Conservation (phyloP, 108 stramenopile genomes). For the Nitzschia sp. region DNA sequence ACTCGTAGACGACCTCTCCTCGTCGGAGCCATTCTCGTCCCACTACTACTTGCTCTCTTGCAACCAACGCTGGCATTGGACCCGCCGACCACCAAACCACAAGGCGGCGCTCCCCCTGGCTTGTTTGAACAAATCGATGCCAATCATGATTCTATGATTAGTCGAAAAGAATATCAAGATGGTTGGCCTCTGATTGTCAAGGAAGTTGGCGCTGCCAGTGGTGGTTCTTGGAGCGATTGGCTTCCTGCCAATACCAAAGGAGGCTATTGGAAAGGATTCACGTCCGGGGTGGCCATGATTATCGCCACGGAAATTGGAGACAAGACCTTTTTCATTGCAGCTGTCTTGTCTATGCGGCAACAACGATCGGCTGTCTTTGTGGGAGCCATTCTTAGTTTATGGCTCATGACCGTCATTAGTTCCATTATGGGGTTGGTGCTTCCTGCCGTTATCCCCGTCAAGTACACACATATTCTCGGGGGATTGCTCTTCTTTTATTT, state of each 20-base stretch:
- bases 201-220: not conserved
- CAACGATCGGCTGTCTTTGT: constrained; percentile 86
- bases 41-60: too few relatives aligned
- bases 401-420: constrained; percentile 93
- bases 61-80: too few relatives aligned
- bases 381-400: constrained; percentile 88
- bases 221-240: constrained; percentile 14
- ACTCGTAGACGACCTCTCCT: too few relatives aligned
- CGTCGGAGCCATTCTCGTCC: too few relatives aligned
- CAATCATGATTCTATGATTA: constrained; percentile 26
- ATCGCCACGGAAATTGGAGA: constrained; percentile 99
- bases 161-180: constrained; percentile 20
- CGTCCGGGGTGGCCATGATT: constrained; percentile 84
- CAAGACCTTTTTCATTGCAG: constrained; percentile 99
- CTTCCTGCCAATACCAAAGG: constrained; percentile 28
- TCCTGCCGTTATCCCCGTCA: constrained; percentile 80
- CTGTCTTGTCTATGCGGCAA: constrained; percentile 94
- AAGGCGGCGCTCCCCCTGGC: constrained; percentile 6
- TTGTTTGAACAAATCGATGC: constrained; percentile 30
- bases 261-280: constrained; percentile 69
- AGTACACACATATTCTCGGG: constrained; percentile 94
- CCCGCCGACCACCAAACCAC: too few relatives aligned
- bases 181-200: constrained; percentile 34
- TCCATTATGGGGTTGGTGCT: constrained; percentile 92
- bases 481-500: constrained; percentile 97